phyloP scores from a whole-genome alignment of 2,329 filamentous ascomycete species.

The Alternaria ethzedia region DNA sequence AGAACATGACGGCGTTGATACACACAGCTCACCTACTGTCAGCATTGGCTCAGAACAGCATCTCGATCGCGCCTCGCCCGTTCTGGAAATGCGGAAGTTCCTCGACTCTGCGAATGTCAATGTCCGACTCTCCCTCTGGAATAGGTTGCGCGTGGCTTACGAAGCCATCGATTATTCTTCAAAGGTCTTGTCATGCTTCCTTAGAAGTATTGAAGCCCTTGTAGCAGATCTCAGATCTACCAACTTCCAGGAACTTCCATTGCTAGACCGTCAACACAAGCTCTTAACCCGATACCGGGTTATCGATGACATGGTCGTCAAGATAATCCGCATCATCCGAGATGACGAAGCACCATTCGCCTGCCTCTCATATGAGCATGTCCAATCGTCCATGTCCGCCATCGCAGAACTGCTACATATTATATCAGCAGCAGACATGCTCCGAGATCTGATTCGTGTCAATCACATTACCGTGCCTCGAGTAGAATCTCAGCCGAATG shows the following conservation, averaged over 20 bases:
- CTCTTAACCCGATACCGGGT: slow-evolving; percentile 80
- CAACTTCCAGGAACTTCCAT: slow-evolving; percentile 61
- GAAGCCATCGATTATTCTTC: slow-evolving; percentile 81
- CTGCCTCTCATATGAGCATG: slow-evolving; percentile 80
- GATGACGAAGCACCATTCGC: slow-evolving; percentile 77
- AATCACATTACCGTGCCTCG: slow-evolving; percentile 70
- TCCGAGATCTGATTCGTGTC: slow-evolving; percentile 84
- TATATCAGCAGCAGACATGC: slow-evolving; percentile 78
- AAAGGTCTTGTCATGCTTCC: slow-evolving; percentile 85
- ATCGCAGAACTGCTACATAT: slow-evolving; percentile 75
- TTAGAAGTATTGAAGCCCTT: slow-evolving; percentile 86
- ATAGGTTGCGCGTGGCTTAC: slow-evolving; percentile 88
- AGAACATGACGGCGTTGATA: slow-evolving; percentile 12
- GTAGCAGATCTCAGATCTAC: slow-evolving; percentile 70
- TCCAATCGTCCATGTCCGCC: slow-evolving; percentile 74
- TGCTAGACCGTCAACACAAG: slow-evolving; percentile 70
- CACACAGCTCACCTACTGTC: slow-evolving; percentile 19
- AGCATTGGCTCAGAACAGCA: slow-evolving; percentile 5
- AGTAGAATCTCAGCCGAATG: slow-evolving; percentile 57
- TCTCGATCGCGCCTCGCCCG: slow-evolving; percentile 31
- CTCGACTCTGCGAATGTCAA: slow-evolving; percentile 81
- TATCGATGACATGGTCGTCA: slow-evolving; percentile 76
- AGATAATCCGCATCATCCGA: slow-evolving; percentile 69
- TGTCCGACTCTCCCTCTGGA: slow-evolving; percentile 86
- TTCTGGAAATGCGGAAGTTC: slow-evolving; percentile 85